Evolutionary conservation across 2,329 filamentous ascomycete species (phyloP).

Genomic region (Microcera coccophila): DNA sequence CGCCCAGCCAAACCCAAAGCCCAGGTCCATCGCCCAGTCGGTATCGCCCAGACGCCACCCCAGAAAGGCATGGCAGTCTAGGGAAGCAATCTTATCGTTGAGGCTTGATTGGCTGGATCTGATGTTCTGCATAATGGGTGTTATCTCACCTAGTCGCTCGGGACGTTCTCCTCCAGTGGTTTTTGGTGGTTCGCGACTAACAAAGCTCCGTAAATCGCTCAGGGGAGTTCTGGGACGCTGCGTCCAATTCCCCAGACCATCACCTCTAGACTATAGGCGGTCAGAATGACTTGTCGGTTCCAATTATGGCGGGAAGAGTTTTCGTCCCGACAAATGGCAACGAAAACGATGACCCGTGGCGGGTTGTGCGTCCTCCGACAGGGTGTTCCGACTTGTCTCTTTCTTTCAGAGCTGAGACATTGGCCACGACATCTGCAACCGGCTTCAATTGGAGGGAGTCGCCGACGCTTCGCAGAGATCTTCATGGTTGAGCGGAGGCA

Average conservation of each 20-base stretch:
- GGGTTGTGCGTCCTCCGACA: no score
- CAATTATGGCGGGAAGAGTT: no score
- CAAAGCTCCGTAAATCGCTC: conserved; percentile 24
- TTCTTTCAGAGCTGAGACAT: no score
- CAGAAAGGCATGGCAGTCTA: conserved; percentile 20
- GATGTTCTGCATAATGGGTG: conserved; percentile 34
- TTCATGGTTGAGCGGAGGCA: no score
- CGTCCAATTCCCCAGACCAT: conserved; percentile 25
- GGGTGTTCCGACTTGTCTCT: no score
- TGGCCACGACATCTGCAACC: no score
- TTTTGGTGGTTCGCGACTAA: conserved; percentile 17
- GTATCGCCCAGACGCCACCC: conserved; percentile 14
- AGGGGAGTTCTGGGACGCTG: conserved; percentile 13
- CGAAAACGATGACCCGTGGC: no score
- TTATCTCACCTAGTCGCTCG: conserved; percentile 25
- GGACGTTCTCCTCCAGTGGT: conserved; percentile 4
- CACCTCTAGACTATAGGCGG: no score
- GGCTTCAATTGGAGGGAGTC: no score
- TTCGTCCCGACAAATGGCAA: no score
- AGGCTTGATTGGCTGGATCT: conserved; percentile 24
- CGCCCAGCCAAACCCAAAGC: neutral
- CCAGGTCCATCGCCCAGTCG: neutral
- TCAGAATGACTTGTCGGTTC: no score
- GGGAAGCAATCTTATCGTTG: conserved; percentile 28
- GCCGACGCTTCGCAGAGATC: no score